A percentile compares a stretch with the other conserved stretches of the same genome.
These are phyloP conservation scores for Manihot esculenta DNA, from an alignment of 441 rosid genomes.

Conservation along the genomic window DNA sequence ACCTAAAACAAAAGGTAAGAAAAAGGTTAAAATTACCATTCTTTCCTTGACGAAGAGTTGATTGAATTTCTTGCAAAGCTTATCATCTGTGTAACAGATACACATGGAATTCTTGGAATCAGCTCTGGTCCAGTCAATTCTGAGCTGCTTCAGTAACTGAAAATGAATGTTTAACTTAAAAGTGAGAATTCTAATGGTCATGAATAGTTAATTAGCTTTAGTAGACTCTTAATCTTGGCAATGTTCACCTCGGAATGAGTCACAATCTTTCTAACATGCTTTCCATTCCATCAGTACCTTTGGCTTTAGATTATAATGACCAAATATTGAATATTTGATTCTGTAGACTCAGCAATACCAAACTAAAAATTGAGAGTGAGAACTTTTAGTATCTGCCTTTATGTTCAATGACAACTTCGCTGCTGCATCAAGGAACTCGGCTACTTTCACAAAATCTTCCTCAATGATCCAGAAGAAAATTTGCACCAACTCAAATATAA, in stretches of 20 bases:
- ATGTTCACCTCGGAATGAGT: neutral
- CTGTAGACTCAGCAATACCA: no score
- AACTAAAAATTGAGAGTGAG: no score
- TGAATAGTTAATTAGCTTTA: neutral
- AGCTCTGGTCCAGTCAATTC: neutral
- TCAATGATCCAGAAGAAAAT: no score
- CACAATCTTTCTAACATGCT: neutral
- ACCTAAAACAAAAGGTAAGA: slow-evolving; percentile 41
- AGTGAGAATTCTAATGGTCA: neutral
- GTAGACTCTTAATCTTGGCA: neutral
- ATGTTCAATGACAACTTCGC: no score
- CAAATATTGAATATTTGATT: neutral
- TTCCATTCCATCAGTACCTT: neutral
- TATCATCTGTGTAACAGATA: neutral
- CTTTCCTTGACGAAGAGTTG: neutral
- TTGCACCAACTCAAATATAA: neutral
- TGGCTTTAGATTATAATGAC: no score
- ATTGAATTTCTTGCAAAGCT: neutral
- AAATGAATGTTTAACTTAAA: no score
- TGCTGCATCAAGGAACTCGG: no score
- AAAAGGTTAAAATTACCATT: neutral
- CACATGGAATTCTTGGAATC: neutral
- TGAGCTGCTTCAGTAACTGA: neutral
- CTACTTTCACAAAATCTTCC: no score
- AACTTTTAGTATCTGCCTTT: no score